Evolutionary conservation across 73 alveolate species (phyloP), one percentile per base, ranked within the genome.

Genomic region (Symbiodinium natans): DNA sequence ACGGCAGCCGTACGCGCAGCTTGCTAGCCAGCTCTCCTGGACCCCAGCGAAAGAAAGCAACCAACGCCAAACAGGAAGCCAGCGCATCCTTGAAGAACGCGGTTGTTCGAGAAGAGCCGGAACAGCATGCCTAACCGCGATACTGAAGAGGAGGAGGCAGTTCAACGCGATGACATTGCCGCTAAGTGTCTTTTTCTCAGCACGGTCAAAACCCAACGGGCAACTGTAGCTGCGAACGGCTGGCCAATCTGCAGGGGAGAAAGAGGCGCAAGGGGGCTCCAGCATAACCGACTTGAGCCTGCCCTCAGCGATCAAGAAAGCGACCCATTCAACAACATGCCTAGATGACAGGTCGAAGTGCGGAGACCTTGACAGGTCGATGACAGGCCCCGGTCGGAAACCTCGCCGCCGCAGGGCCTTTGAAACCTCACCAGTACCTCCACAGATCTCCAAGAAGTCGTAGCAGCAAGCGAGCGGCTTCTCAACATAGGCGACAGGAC

Each of bases 261-360:
- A 84, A 13, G 82, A 3, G 10, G 93, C 38, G 52, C 93, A 84
- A 33, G 93, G 93, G 7, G 93, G 93, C 82, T 83, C 92, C 8
- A 23, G 21, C 63, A 39, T 10, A 17, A 84, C 46, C 1, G 80
- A 34, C 33, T 33, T 3, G 21, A 84, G 13, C n/a, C 80, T 23
- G 52, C 23, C 36, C 52, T 42, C 34, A 0, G 4, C 4, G 34
- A 84, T 42, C 82, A 84, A 29, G 21, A 27, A 38, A 13, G 43
- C 36, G 52, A 84, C 59, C 93, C 93, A 84, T 9, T 84, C 93
- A 21, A 42, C 82, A 42, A 84, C 59, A 48, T 33, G 5, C 36
- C 21, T 1, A 34, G 29, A 4, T 31, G 36, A 46, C 1, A 84
- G 46, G 80, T 43, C 46, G 34, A 7, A 46, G 52, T 43, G 46